A percentile compares a stretch with the other conserved stretches of the same genome.
Conservation (phyloP, 2,329 filamentous ascomycete genomes). For the Arthrobotrys pseudoclavata region DNA sequence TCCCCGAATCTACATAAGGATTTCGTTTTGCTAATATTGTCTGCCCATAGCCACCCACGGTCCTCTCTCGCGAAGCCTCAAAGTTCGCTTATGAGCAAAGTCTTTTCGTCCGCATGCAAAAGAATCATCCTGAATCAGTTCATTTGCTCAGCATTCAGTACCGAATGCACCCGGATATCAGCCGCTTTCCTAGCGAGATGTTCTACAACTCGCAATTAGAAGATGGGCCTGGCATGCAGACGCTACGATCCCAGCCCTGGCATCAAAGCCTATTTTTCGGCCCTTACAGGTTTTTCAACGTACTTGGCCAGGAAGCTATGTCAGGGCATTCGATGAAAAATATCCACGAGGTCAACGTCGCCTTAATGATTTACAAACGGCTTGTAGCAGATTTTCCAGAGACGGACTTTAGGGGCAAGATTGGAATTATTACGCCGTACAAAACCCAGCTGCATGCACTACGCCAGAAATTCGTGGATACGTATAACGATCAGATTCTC, state of each 20-base stretch:
- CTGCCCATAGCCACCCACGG: conserved; percentile 78
- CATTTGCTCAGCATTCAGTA: conserved; percentile 98
- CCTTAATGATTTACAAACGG: conserved; percentile 85
- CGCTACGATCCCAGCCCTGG: conserved; percentile 83
- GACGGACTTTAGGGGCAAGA: conserved; percentile 81
- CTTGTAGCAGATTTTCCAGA: conserved; percentile 79
- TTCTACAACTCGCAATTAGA: conserved; percentile 92
- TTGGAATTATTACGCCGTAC: conserved; percentile 98
- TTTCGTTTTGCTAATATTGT: background rate
- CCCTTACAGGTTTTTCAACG: conserved; percentile 97
- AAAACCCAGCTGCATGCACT: conserved; percentile 90
- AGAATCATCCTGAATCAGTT: conserved; percentile 86
- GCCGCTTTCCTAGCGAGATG: conserved; percentile 85
- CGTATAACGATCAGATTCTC: conserved; percentile 81
- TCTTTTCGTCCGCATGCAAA: conserved; percentile 98
- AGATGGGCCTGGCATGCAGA: conserved; percentile 86
- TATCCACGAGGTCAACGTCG: conserved; percentile 84
- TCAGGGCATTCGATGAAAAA: conserved; percentile 90
- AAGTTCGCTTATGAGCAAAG: conserved; percentile 97
- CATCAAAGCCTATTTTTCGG: conserved; percentile 84
- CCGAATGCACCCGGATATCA: conserved; percentile 99
- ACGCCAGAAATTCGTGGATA: conserved; percentile 78
- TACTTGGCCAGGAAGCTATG: conserved; percentile 88
- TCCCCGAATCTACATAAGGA: background rate
- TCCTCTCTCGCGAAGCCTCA: conserved; percentile 92